Evolutionary conservation across 495 filamentous ascomycete species (phyloP).

Genomic region (Tuber aestivum): DNA sequence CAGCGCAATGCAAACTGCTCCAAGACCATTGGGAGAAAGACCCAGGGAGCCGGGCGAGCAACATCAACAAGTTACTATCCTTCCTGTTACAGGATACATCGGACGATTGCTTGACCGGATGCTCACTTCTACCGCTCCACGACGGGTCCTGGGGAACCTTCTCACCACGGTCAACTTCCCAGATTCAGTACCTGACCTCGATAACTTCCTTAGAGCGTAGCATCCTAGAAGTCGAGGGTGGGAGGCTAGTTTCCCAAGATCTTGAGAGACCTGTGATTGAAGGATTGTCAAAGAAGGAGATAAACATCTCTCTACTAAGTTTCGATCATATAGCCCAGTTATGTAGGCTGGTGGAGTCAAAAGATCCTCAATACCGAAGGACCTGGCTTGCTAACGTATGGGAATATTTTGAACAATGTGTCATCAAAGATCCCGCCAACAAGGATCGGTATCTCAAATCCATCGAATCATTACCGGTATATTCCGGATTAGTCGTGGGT

Average conservation of each 20-base stretch:
- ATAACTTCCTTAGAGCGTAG: not conserved
- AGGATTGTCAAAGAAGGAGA: not conserved
- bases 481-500: conserved; percentile 22
- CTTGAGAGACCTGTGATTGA: not conserved
- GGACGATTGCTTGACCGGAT: conserved; percentile 11
- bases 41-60: not conserved
- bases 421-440: not conserved
- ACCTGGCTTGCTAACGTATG: conserved; percentile 22
- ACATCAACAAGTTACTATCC: conserved; percentile 17
- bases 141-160: conserved; percentile 16
- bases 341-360: conserved; percentile 5
- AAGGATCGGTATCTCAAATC: not conserved
- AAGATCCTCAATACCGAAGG: conserved; percentile 9
- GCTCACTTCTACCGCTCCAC: conserved; percentile 19
- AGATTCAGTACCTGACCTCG: not conserved
- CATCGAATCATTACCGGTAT: conserved; percentile 17
- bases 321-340: conserved; percentile 24
- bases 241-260: conserved; percentile 3
- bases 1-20: not conserved
- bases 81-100: conserved; percentile 15
- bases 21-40: conserved; percentile 18
- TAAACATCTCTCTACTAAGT: conserved; percentile 21
- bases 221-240: conserved; percentile 14
- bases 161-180: not conserved
- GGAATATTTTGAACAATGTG: conserved; percentile 12